A percentile compares a stretch with the other conserved stretches of the same genome.
phyloP scores from a whole-genome alignment of 352 stramenopile species.

The Globisporangium camurandrum region DNA sequence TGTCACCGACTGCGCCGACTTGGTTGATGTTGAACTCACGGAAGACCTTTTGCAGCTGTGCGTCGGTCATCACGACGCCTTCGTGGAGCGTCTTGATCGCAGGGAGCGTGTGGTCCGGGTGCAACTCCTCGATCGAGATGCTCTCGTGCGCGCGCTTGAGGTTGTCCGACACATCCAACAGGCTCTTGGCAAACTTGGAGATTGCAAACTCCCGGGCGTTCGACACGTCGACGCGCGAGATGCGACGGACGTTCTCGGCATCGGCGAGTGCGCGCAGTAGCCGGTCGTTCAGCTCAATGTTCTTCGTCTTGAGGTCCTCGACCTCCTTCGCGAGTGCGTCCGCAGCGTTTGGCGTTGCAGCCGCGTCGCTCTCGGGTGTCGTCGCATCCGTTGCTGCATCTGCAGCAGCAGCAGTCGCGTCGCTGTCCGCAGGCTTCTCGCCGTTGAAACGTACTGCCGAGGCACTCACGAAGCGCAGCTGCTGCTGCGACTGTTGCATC shows the following conservation, averaged over 20 bases:
- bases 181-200: constrained; percentile 93
- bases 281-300: constrained; percentile 80
- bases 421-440: constrained; percentile 36
- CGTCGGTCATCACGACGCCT: constrained; percentile 94
- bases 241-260: constrained; percentile 96
- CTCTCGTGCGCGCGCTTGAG: constrained; percentile 91
- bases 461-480: constrained; percentile 40
- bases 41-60: constrained; percentile 95
- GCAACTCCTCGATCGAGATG: constrained; percentile 66
- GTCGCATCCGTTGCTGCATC: neutral
- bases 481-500: constrained; percentile 27
- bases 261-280: constrained; percentile 92
- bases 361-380: constrained; percentile 8
- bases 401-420: constrained; percentile 9
- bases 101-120: constrained; percentile 54
- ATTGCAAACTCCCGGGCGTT: constrained; percentile 93
- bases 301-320: constrained; percentile 61
- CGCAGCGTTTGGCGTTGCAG: constrained; percentile 5
- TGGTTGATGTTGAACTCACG: constrained; percentile 85
- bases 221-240: constrained; percentile 91
- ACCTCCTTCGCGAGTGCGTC: constrained; percentile 59
- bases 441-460: constrained; percentile 33
- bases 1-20: constrained; percentile 91
- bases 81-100: constrained; percentile 74
- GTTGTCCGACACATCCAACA: constrained; percentile 98